Base-by-base conservation (phyloP, 2,329 filamentous ascomycete species). In the Arthrobotrys megalospora region DNA sequence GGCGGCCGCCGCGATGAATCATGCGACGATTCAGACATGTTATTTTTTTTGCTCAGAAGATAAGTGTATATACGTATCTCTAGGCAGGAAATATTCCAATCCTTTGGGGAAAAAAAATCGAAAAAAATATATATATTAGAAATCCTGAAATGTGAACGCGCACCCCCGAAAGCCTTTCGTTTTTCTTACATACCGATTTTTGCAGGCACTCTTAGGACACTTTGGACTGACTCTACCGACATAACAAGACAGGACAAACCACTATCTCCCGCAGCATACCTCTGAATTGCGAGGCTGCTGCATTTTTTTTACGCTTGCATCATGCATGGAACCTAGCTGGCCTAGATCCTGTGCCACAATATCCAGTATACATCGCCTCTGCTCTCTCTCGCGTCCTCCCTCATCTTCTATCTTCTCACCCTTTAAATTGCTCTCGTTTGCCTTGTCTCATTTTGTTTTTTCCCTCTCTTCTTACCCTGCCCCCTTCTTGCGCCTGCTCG, bases 281-380 rank as follows among this genome's bases (percentile, higher is more conserved):
- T 58, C 52, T 58, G 52, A 60, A 60, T 60, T 60, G 36, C 55
- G 55, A 60, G 55, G 55, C 55, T 60, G 55, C 55, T 60, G 55
- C 55, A 43, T 43, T 60, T 60, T 50, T 43, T 58, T 38, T 16
- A 21, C 36, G 53, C 53, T 14, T 60, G 34, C 55, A 60, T 60
- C 21, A 60, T 60, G 55, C 55, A 60, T 60, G 34, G 19, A 60
- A 43, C 55, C 55, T 28, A 43, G 55, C 36, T 28, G 55, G 55
- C 55, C 45, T 60, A 60, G 55, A 60, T 60, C 55, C 55, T 60
- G 55, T 60, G 55, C 55, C 55, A 60, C 55, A 60, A 52, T 60
- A 43, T 3, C 11, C 28, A 28, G 55, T 41, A 60, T 43, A 60
- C 36, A 60, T 60, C 52, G 52, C 32, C 52, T 38, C 16, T 58